These are phyloP conservation scores for Huntiella moniliformis DNA, from an alignment of 2,329 filamentous ascomycete species.

Conservation along the genomic window DNA sequence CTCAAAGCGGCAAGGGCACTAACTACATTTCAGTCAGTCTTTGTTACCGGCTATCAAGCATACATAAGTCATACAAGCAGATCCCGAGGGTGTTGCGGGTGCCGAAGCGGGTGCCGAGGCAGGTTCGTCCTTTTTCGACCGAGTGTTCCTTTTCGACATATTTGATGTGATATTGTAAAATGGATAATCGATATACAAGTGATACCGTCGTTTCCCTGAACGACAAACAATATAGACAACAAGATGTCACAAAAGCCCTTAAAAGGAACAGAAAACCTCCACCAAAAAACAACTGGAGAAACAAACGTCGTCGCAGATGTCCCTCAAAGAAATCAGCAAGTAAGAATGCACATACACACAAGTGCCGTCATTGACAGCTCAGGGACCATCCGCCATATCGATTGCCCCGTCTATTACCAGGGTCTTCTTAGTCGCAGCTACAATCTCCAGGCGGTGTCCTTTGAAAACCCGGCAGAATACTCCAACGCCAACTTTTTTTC, in stretches of 20 bases:
- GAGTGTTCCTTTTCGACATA: conserved; percentile 1
- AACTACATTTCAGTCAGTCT: conserved; percentile 4
- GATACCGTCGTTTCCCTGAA: no score
- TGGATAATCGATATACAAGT: not conserved
- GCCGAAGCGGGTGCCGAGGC: not conserved
- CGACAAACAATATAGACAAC: not conserved
- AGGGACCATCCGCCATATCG: no score
- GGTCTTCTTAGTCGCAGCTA: no score
- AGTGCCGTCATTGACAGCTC: no score
- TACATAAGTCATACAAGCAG: conserved; percentile 8
- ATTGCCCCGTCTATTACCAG: no score
- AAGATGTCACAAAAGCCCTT: not conserved
- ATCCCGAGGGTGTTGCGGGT: conserved; percentile 1
- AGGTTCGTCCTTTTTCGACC: conserved; percentile 8
- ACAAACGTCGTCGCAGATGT: no score
- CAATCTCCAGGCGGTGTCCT: conserved; percentile 4
- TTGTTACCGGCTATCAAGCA: no score
- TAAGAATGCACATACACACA: no score
- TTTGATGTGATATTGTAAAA: not conserved
- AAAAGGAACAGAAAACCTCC: not conserved
- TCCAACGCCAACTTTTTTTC: not conserved
- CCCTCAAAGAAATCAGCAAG: no score
- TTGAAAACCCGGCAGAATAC: conserved; percentile 2
- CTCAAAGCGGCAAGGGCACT: conserved; percentile 8
- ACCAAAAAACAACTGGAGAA: no score